A percentile compares a stretch with the other conserved stretches of the same genome.
phyloP scores from a whole-genome alignment of 2,329 filamentous ascomycete genomes.

The Fusarium nematophilum region DNA sequence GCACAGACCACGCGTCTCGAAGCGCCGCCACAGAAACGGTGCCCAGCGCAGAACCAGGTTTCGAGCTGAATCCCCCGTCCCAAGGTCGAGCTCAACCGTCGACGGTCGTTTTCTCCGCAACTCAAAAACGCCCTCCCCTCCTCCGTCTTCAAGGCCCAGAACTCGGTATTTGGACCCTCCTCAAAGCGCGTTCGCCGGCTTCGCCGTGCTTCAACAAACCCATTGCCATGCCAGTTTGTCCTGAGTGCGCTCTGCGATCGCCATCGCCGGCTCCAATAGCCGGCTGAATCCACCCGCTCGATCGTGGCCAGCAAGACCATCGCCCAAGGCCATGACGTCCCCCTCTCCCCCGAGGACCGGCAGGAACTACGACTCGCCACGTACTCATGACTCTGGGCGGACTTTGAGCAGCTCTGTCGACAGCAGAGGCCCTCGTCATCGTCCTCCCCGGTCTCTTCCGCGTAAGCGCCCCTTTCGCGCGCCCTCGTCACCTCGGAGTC shows the following conservation, averaged over 20 bases:
- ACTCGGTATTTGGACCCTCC: neutral
- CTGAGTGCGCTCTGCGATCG: conserved; percentile 36
- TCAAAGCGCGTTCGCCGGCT: conserved; percentile 29
- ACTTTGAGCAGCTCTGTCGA: conserved; percentile 37
- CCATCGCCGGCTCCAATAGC: conserved; percentile 38
- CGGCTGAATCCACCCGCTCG: conserved; percentile 27
- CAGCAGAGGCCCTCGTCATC: conserved; percentile 30
- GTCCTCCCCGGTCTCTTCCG: conserved; percentile 43
- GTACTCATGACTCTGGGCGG: conserved; percentile 34
- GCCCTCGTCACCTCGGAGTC: neutral
- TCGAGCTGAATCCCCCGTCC: conserved; percentile 21
- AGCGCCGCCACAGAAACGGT: conserved; percentile 26
- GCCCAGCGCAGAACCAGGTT: neutral
- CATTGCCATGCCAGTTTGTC: conserved; percentile 41
- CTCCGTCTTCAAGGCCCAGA: neutral
- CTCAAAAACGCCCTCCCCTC: neutral
- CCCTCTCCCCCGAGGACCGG: conserved; percentile 43
- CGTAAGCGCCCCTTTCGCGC: conserved; percentile 33
- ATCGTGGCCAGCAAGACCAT: conserved; percentile 13
- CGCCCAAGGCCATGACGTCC: conserved; percentile 41
- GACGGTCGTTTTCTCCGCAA: neutral
- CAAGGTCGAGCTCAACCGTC: conserved; percentile 9
- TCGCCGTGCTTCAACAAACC: conserved; percentile 31
- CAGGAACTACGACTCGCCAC: conserved; percentile 35
- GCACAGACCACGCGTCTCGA: conserved; percentile 33